Conservation (phyloP, 306 rosid species). For the Geum urbanum region DNA sequence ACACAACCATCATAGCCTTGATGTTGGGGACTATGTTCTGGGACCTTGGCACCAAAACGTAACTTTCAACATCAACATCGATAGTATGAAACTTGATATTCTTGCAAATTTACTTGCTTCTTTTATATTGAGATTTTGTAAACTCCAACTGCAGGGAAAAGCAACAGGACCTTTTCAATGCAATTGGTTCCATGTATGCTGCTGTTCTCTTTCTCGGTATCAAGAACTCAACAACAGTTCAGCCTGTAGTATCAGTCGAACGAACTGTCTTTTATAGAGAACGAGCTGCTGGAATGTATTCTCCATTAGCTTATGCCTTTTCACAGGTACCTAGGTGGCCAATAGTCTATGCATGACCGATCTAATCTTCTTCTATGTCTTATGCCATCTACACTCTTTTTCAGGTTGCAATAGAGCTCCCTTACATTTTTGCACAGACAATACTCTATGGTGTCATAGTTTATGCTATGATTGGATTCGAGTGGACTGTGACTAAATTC, state of each 20-base stretch:
- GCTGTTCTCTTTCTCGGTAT: slow-evolving; percentile 43
- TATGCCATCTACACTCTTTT: neutral
- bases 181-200: slow-evolving; percentile 49
- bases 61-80: neutral
- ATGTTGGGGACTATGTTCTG: slow-evolving; percentile 59
- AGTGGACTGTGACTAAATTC: slow-evolving; percentile 33
- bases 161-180: slow-evolving; percentile 43
- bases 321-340: slow-evolving; percentile 43
- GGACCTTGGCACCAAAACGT: slow-evolving; percentile 63
- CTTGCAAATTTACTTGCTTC: neutral
- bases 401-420: slow-evolving; percentile 44
- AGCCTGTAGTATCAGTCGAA: slow-evolving; percentile 37
- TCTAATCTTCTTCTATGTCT: neutral
- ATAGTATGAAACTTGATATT: neutral
- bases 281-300: slow-evolving; percentile 51
- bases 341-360: neutral
- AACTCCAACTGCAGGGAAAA: slow-evolving; percentile 7
- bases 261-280: slow-evolving; percentile 51
- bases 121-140: neutral
- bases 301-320: slow-evolving; percentile 45
- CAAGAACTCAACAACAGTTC: slow-evolving; percentile 34
- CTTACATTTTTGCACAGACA: slow-evolving; percentile 36
- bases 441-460: slow-evolving; percentile 38
- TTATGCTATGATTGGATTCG: slow-evolving; percentile 52
- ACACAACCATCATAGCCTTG: slow-evolving; percentile 30